Evolutionary conservation across 139 green algal genomes (phyloP).

Genomic region (Auxenochlorella protothecoides): DNA sequence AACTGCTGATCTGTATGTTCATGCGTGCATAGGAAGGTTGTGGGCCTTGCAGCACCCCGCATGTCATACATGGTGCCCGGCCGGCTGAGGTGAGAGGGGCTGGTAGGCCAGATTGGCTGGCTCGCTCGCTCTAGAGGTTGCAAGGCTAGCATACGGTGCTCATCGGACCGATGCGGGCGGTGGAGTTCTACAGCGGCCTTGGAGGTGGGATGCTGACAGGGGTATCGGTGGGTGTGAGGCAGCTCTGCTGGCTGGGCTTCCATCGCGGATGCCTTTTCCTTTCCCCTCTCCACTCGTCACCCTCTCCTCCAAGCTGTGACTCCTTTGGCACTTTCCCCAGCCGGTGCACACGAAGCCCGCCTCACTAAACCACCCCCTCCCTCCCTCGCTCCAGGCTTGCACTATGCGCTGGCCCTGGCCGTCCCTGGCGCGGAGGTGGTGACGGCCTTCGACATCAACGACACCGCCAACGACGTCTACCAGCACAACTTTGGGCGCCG

Average conservation of each 20-base stretch:
- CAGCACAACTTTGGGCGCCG: constrained; percentile 46
- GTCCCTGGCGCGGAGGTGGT: constrained; percentile 20
- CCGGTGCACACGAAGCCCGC: neutral
- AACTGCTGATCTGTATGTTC: neutral
- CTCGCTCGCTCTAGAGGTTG: no score
- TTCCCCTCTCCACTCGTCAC: neutral
- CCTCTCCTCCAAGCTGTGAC: neutral
- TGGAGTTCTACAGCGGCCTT: constrained; percentile 72
- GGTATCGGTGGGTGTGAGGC: neutral
- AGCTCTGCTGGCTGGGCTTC: neutral
- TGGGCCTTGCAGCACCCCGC: no score
- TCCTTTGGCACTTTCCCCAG: no score
- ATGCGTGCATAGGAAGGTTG: no score
- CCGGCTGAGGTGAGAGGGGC: no score
- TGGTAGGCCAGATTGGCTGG: no score
- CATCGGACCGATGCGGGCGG: constrained; percentile 9
- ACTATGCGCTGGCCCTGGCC: constrained; percentile 29
- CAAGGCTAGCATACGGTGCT: no score
- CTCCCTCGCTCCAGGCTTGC: constrained; percentile 29
- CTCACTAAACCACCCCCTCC: neutral
- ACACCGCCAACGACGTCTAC: constrained; percentile 62
- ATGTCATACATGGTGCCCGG: no score
- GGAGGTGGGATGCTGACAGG: constrained; percentile 17
- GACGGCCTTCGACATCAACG: constrained; percentile 62
- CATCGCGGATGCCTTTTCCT: neutral